Base-by-base conservation (phyloP, 306 rosid species). In the Begonia loranthoides region DNA sequence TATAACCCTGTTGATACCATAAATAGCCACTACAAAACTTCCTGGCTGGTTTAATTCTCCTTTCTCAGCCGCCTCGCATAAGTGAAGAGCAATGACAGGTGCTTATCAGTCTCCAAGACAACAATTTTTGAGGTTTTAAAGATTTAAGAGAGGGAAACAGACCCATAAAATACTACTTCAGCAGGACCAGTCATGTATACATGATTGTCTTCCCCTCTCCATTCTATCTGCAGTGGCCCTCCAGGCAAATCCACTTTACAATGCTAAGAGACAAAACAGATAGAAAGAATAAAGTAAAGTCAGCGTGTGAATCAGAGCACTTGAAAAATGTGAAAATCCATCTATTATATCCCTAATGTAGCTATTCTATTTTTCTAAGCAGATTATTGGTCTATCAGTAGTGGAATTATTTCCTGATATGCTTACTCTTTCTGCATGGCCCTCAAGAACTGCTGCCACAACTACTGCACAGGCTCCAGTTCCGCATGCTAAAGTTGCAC, bases 191-290 rank as follows among this genome's bases (percentile, higher is more conserved):
- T 78, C 94, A 82, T 82, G 68, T 86, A 90, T 11, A 80, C 59
- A 50, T 74, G 95, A 67, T 90, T 90, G 66, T 82, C 83, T 60
- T 85, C 75, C 63, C 74, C 86, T 54, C 72, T 82, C 99, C 99
- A 86, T 56, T 86, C 99, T 17, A 90, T 86, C 68, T 78, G 83
- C 73, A 90, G 69, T 16, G 99, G 95, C 56, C 99, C 99, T 61
- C 95, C 99, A 1, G 99, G 95, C 15, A 90, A 71, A 73, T 90
- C 99, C 53, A 90, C 99, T 19, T 66, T 86, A 82, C 95, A 90
- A 62, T 66, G 68, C 99, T 89, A 68, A 24, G 34, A 33, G 1
- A 56, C 15, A 49, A 16, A 5, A 7, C 36, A 28, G 36, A 28
- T 28, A 7, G 36, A 28, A 28, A 0, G 21, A 39, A 40, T 51